These are phyloP conservation scores for Erythrophleum ivorense DNA, from an alignment of 331 rosid genomes.

Conservation along the genomic window DNA sequence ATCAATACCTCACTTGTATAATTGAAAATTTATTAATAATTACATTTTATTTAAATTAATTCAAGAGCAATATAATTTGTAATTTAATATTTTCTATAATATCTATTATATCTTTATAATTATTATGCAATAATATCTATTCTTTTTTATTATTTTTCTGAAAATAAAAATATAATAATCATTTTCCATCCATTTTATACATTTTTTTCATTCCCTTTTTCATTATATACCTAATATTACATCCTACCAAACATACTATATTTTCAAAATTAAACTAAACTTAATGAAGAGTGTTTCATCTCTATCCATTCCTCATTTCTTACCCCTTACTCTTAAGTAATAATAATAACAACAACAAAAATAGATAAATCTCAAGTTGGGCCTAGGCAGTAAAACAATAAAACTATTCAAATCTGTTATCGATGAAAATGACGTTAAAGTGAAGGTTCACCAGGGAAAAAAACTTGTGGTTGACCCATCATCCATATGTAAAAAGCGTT, in stretches of 20 bases:
- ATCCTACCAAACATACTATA: too few relatives aligned
- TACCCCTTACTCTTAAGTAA: too few relatives aligned
- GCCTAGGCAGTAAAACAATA: not conserved
- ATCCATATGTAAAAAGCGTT: not conserved
- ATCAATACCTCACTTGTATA: not conserved
- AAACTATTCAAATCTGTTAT: not conserved
- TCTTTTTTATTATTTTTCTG: too few relatives aligned
- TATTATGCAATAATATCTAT: too few relatives aligned
- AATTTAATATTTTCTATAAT: too few relatives aligned
- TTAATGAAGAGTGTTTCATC: not conserved
- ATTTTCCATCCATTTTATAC: too few relatives aligned
- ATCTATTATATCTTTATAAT: too few relatives aligned
- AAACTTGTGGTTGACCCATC: conserved; percentile 8
- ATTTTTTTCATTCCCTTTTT: too few relatives aligned
- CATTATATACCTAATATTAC: too few relatives aligned
- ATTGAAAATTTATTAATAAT: not conserved
- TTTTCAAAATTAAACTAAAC: not conserved
- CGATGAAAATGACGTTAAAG: conserved; percentile 19
- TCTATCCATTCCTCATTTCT: not conserved
- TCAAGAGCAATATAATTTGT: too few relatives aligned
- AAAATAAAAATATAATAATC: too few relatives aligned
- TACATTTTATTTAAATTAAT: not conserved
- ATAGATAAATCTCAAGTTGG: too few relatives aligned
- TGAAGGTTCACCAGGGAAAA: not conserved
- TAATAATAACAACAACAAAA: not conserved